Evolutionary conservation across 345 rosid species (phyloP).

Genomic region (Salix brachista): DNA sequence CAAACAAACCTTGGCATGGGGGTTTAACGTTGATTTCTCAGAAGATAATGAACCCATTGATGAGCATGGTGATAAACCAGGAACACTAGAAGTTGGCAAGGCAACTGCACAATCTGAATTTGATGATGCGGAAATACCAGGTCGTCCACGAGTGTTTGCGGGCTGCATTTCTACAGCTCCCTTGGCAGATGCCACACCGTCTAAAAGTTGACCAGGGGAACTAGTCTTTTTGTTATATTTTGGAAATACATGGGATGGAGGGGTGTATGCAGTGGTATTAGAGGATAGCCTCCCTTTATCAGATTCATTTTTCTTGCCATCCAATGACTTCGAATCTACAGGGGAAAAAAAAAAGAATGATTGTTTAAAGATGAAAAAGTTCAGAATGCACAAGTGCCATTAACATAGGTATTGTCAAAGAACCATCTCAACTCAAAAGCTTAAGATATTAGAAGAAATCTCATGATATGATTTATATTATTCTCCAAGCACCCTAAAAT

Average conservation of each 20-base stretch:
- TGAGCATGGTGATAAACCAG: conserved; percentile 76
- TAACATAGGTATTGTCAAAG: not conserved
- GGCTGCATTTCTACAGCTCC: conserved; percentile 35
- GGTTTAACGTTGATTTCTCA: conserved; percentile 73
- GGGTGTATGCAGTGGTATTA: conserved; percentile 30
- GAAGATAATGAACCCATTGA: conserved; percentile 73
- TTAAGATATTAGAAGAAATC: too few relatives aligned
- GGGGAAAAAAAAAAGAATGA: not conserved
- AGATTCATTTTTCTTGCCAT: conserved; percentile 32
- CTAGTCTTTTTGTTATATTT: conserved; percentile 41
- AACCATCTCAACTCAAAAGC: too few relatives aligned
- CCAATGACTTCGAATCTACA: conserved; percentile 35
- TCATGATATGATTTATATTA: too few relatives aligned
- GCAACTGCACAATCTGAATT: conserved; percentile 45
- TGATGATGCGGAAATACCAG: conserved; percentile 61
- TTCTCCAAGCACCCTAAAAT: too few relatives aligned
- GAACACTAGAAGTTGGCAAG: conserved; percentile 42
- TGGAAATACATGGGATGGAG: conserved; percentile 26
- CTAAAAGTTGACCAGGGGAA: conserved; percentile 42
- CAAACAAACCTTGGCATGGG: conserved; percentile 69
- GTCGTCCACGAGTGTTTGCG: conserved; percentile 40
- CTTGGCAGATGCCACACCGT: conserved; percentile 34
- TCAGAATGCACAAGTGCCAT: not conserved
- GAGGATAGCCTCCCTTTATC: conserved; percentile 37
- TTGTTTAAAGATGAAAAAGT: not conserved